Evolutionary conservation across 116 monocot species (phyloP), one percentile per base, ranked within the genome.

Genomic region (Iris pallida): DNA sequence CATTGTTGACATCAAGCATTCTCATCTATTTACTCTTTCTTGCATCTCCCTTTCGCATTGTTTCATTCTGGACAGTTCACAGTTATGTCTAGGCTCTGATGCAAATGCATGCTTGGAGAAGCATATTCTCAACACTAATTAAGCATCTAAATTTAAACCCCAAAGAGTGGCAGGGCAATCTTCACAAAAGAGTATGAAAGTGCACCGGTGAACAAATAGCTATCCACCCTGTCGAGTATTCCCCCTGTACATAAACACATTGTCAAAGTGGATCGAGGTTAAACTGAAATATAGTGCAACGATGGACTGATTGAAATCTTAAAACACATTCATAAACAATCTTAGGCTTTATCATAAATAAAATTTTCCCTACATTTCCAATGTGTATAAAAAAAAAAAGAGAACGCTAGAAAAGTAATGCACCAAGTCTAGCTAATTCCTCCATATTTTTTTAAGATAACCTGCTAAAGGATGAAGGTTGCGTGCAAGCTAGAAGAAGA

Each of bases 181-280:
- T 82, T 96, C 53, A 96, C 79, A 71, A 84, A 96, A 7, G 92
- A 96, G 70, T 96, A 96, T 57, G 82, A 69, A 19, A 96, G 75
- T 62, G 96, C 96, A 60, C 96, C 92, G 16, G 92, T 89, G 81
- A 96, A 96, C 57, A 96, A 73, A 66, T 96, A 96, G 80, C 96
- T 96, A 78, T 96, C 96, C 12, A 89, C 64, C 71, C 96, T 82
- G 73, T 96, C 96, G 72, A 96, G 96, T 42, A 91, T 89, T 6
- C 96, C 96, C 49, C 96, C 96, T 96, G 96, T 70, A 75, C 20
- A 65, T 46, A 4, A 5, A 49, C 19, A 45, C n/a, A 30, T 30
- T 3, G 30, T 30, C 30, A 30, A 30, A 30, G 30, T 30, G 30
- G 3, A 30, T 30, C 30, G 30, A 30, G 30, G 30, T 30, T 30